Evolutionary conservation across 148 eudicot species (phyloP), one percentile per base, ranked within the genome.

Genomic region (Pharnaceum exiguum): DNA sequence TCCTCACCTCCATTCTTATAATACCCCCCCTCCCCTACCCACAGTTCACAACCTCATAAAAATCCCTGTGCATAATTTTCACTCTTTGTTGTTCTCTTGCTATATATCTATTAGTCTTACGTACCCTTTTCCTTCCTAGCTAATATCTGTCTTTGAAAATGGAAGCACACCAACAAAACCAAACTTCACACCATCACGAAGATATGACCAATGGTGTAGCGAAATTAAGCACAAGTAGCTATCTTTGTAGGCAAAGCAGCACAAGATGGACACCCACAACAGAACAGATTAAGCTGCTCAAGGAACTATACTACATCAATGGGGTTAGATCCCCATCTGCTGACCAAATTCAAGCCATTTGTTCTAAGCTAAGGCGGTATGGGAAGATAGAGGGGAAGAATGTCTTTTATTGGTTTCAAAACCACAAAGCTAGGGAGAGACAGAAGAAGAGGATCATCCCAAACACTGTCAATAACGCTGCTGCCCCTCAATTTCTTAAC

Each of bases 301-400:
- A 93, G 56, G 99, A 93, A 10, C 89, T 89, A n/a, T 93, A 93
- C 80, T 93, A 93, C 79, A 83, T 82, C 77, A 80, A 84, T 42
- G 96, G 96, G 10, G 76, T 93, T 33, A 65, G 99, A 55, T 89
- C 99, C 4, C 99, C 99, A 0, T 70, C 65, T 62, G 95, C 96
- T 54, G 99, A 93, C 21, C 89, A 89, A 65, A 89, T 93, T 52
- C 99, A 93, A 64, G 75, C 77, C 66, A 93, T 93, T 36, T 89
- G 96, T 12, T 82, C 91, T 29, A 73, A 77, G 70, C 68, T 93
- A 2, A 66, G 96, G n/a, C 91, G 88, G 67, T 93, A 88, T 50
- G 99, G 99, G 0, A 93, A 93, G 80, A 89, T 93, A 47, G 99
- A 93, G 36, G 99, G 96, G 39, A 93, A 93, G 67, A 93, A 93